Conservation (phyloP, 352 stramenopile species). For the Phytophthora kernoviae region DNA sequence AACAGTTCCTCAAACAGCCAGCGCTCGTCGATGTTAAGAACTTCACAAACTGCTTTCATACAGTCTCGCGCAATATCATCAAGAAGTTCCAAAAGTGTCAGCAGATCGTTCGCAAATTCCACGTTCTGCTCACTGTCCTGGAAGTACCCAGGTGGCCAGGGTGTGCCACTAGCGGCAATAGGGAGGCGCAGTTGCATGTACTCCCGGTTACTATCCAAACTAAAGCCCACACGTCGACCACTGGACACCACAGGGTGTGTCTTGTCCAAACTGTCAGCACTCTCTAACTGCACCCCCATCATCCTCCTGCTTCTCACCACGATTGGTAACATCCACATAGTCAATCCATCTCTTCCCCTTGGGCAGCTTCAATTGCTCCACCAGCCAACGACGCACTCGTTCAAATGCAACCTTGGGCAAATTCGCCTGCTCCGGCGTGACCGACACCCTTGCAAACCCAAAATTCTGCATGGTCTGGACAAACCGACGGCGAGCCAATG, state of each 20-base stretch:
- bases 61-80: conserved; percentile 74
- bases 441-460: conserved; percentile 73
- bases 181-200: conserved; percentile 79
- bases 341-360: conserved; percentile 68
- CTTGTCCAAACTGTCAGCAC: conserved; percentile 21
- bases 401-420: conserved; percentile 61
- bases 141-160: conserved; percentile 82
- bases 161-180: conserved; percentile 65
- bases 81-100: conserved; percentile 61
- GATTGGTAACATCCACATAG: conserved; percentile 52
- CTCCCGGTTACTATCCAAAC: conserved; percentile 69
- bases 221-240: conserved; percentile 79
- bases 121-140: conserved; percentile 36
- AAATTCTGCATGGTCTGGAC: conserved; percentile 73
- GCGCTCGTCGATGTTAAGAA: conserved; percentile 63
- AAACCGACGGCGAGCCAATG: conserved; percentile 61
- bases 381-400: conserved; percentile 67
- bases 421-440: conserved; percentile 66
- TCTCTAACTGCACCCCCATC: not conserved
- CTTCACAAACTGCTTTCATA: conserved; percentile 75
- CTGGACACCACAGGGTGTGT: conserved; percentile 58
- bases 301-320: not conserved
- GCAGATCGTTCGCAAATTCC: conserved; percentile 65
- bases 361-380: conserved; percentile 51
- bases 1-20: conserved; percentile 76